Evolutionary conservation across 225 moss, liverwort and hornwort species (phyloP).

Genomic region (Neckera pumila): DNA sequence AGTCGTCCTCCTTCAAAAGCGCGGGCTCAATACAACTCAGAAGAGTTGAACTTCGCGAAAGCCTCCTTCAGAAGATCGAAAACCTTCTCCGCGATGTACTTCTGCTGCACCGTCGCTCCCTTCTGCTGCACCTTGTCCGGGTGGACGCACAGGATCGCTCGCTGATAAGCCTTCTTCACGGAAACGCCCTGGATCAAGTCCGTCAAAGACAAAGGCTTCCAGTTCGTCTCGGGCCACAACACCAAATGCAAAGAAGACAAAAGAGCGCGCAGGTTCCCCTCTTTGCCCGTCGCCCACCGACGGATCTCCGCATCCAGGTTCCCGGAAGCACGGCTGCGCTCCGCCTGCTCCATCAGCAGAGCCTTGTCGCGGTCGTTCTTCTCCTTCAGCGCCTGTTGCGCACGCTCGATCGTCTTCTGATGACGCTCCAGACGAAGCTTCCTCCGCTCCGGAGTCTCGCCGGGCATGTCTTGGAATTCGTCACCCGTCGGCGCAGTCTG

Average conservation of each 20-base stretch:
- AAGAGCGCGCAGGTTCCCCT: slow-evolving; percentile 88
- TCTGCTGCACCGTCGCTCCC: slow-evolving; percentile 79
- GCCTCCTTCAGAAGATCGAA: slow-evolving; percentile 76
- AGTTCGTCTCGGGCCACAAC: slow-evolving; percentile 91
- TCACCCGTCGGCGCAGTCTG: slow-evolving; percentile 43
- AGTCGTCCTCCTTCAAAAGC: not conserved
- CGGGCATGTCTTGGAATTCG: slow-evolving; percentile 49
- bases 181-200: slow-evolving; percentile 74
- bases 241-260: slow-evolving; percentile 83
- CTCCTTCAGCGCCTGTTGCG: slow-evolving; percentile 74
- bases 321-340: slow-evolving; percentile 65
- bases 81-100: slow-evolving; percentile 86
- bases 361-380: slow-evolving; percentile 91
- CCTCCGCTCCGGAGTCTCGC: slow-evolving; percentile 42
- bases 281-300: slow-evolving; percentile 93
- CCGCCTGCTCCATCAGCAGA: slow-evolving; percentile 77
- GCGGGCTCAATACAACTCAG: slow-evolving; percentile 27
- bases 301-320: slow-evolving; percentile 82
- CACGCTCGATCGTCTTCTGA: slow-evolving; percentile 65
- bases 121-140: slow-evolving; percentile 98
- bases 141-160: slow-evolving; percentile 82
- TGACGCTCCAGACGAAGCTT: slow-evolving; percentile 58
- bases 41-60: slow-evolving; percentile 52
- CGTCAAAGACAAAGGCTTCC: slow-evolving; percentile 83
- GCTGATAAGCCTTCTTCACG: slow-evolving; percentile 84